phyloP scores from a whole-genome alignment of 2,329 filamentous ascomycete species.

The Cytospora piceae region DNA sequence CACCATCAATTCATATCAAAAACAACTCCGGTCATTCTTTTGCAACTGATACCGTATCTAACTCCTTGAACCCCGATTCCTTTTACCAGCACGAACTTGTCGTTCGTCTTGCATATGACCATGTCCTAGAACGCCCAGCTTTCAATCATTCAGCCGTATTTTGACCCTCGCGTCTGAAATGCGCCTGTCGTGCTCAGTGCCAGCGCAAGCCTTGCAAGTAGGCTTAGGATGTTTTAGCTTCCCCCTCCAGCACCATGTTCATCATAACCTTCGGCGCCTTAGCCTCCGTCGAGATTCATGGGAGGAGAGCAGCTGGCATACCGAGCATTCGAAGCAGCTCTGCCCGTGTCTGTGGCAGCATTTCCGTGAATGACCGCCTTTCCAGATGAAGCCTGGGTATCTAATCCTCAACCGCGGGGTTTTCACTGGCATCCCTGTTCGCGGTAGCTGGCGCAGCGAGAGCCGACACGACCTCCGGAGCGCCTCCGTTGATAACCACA shows the following conservation, averaged over 20 bases:
- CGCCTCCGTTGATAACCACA: constrained; percentile 42
- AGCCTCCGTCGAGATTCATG: not conserved
- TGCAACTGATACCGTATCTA: not conserved
- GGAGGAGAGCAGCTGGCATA: not conserved
- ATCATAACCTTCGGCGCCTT: not conserved
- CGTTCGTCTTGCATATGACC: not conserved
- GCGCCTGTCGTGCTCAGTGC: not conserved
- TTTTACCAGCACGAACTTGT: not conserved
- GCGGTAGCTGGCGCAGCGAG: constrained; percentile 8
- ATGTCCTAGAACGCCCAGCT: constrained; percentile 1
- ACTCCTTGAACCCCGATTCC: constrained; percentile 13
- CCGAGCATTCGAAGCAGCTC: not conserved
- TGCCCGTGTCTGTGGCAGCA: not conserved
- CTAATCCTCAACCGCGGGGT: constrained; percentile 9
- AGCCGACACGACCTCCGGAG: constrained; percentile 16
- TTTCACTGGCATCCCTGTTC: constrained; percentile 19
- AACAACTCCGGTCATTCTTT: not conserved
- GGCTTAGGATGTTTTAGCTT: not conserved
- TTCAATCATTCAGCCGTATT: not conserved
- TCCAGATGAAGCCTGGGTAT: not conserved
- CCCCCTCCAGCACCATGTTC: not conserved
- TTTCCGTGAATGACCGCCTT: not conserved
- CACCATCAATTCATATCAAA: not conserved
- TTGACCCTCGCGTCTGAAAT: not conserved
- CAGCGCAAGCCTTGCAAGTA: not conserved